These are phyloP conservation scores for Thecaphora thlaspeos DNA, from an alignment of 1,284 basidiomycete species.

Conservation along the genomic window DNA sequence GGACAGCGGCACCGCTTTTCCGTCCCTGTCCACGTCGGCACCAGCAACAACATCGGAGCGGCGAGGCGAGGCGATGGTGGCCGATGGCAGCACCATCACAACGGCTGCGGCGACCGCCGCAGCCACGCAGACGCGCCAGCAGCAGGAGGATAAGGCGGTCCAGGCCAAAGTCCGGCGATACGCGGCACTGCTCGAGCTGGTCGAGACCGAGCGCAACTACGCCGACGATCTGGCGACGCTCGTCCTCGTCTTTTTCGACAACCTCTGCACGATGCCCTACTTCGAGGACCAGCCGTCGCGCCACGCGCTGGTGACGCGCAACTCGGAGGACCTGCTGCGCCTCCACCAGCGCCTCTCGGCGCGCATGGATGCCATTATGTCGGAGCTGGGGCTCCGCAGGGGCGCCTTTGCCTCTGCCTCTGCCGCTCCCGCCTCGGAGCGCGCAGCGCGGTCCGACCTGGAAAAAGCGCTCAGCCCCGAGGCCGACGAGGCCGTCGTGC, in stretches of 20 bases:
- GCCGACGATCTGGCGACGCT: slow-evolving; percentile 50
- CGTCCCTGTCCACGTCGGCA: neutral
- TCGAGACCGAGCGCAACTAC: slow-evolving; percentile 54
- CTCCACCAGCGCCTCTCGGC: slow-evolving; percentile 44
- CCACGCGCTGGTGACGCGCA: slow-evolving; percentile 44
- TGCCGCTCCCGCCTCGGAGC: slow-evolving; percentile 1
- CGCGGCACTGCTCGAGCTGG: slow-evolving; percentile 50
- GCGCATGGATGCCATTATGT: slow-evolving; percentile 37
- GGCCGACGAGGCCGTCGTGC: slow-evolving; percentile 35
- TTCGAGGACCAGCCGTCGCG: slow-evolving; percentile 47
- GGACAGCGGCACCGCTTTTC: neutral
- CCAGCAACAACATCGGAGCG: too few relatives aligned
- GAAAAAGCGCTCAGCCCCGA: slow-evolving; percentile 34
- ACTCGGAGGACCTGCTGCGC: slow-evolving; percentile 42
- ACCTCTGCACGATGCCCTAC: slow-evolving; percentile 47
- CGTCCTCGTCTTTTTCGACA: slow-evolving; percentile 52
- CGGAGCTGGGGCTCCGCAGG: slow-evolving; percentile 32
- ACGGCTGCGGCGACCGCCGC: neutral
- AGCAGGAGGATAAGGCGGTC: slow-evolving; percentile 6
- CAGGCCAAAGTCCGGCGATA: slow-evolving; percentile 32
- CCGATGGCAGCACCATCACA: too few relatives aligned
- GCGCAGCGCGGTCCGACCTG: slow-evolving; percentile 20
- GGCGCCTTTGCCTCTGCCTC: neutral
- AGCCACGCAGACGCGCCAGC: neutral
- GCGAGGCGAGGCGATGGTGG: too few relatives aligned